Evolutionary conservation across 805 yeast genomes (phyloP), one percentile per base, ranked within the genome.

Genomic region (Starmerella scarabaei): DNA sequence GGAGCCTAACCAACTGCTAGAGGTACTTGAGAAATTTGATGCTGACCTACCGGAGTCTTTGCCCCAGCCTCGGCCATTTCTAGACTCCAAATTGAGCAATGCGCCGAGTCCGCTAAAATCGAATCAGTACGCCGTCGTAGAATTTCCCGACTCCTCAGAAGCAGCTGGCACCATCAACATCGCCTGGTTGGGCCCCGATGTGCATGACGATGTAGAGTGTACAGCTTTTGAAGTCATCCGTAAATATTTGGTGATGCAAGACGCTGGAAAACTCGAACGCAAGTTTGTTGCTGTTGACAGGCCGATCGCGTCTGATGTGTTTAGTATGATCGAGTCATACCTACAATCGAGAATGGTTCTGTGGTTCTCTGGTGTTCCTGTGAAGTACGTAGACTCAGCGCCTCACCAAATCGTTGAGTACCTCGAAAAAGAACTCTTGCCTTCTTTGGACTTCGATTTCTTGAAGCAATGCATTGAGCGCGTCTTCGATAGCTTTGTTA

Each of bases 91-190:
- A 5, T 14, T 31, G 5, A 39, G 33, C 7, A 37, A 39, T 19
- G 71, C 71, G 30, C 56, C 69, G 47, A 68, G 66, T 7, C 49
- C 67, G 56, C 35, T 67, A 59, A 30, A 51, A 3, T 54, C 68
- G 37, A 58, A 63, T 2, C 54, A 67, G 5, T 60, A 69, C 11
- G 66, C 71, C 29, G 66, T 64, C 3, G 71, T 85, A 20, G 77
- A 75, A 43, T 91, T 91, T 53, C 94, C 97, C 2, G 97, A 91
- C 52, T 69, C 73, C 42, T 94, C 84, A 54, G 96, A 85, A 59
- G 67, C 80, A 11, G 72, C 76, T 59, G 93, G 94, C 28, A 91
- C 82, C 52, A 53, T 83, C 1, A 53, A 69, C 15, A 60, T 91
- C 20, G 65, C 80, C 3, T 86, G 94, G 88, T 67, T 82, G 36